Conservation (phyloP, 768 basidiomycete species). For the Lactifluus piperatus region DNA sequence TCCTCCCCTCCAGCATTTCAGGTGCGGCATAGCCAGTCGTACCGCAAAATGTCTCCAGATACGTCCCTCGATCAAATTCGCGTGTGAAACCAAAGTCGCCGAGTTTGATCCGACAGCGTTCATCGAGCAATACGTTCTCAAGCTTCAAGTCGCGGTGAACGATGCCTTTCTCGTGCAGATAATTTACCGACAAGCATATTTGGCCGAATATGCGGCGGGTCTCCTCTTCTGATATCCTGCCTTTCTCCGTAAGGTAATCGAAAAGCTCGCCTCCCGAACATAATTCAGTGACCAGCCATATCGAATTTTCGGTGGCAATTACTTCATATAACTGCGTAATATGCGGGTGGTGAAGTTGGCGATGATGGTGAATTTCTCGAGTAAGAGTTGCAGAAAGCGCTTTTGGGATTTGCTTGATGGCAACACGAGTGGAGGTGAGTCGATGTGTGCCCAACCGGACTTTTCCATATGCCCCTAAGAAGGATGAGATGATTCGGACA, state of each 20-base stretch:
- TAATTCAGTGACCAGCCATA: constrained; percentile 97
- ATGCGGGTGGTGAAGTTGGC: constrained; percentile 91
- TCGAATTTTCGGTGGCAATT: constrained; percentile 89
- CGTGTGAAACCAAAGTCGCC: constrained; percentile 94
- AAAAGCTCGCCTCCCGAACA: constrained; percentile 97
- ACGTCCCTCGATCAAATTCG: constrained; percentile 68
- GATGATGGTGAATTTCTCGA: constrained; percentile 97
- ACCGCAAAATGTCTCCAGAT: constrained; percentile 92
- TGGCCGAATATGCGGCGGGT: constrained; percentile 90
- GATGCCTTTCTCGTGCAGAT: constrained; percentile 86
- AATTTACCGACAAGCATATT: constrained; percentile 85
- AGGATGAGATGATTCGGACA: not conserved
- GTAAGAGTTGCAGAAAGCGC: constrained; percentile 85
- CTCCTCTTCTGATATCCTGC: constrained; percentile 78
- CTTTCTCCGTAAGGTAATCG: constrained; percentile 95
- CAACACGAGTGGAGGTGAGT: constrained; percentile 83
- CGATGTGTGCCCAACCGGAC: constrained; percentile 93
- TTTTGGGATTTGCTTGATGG: constrained; percentile 98
- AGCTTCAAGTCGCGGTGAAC: constrained; percentile 96
- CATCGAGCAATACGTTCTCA: constrained; percentile 90
- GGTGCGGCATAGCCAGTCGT: constrained; percentile 92
- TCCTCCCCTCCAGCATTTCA: constrained; percentile 82
- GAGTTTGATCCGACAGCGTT: constrained; percentile 83
- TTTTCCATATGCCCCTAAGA: constrained; percentile 85
- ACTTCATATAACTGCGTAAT: constrained; percentile 96